Conservation (phyloP, 2,329 filamentous ascomycete genomes). For the Claviceps quebecensis region DNA sequence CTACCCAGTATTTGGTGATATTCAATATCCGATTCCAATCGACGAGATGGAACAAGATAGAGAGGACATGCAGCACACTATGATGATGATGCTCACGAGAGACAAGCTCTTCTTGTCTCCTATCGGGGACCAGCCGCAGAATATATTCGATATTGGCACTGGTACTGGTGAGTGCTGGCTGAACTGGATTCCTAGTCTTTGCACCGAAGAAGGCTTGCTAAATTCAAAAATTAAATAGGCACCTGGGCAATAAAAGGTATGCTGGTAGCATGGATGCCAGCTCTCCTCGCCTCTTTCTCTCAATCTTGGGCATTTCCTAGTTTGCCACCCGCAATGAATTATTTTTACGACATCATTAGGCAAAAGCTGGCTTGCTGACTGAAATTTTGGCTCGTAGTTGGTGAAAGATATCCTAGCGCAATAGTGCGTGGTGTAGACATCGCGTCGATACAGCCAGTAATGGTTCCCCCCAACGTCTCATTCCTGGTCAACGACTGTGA, state of each 20-base stretch:
- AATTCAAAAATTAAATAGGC: not conserved
- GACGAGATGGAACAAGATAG: constrained; percentile 24
- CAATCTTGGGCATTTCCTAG: no score
- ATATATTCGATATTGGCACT: constrained; percentile 27
- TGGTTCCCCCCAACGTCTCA: constrained; percentile 26
- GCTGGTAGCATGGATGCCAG: not conserved
- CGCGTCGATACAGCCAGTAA: constrained; percentile 25
- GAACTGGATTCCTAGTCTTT: not conserved
- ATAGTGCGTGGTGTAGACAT: constrained; percentile 24
- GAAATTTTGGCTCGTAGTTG: not conserved
- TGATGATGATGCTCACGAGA: constrained; percentile 20
- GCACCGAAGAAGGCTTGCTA: not conserved
- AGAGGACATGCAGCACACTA: constrained; percentile 26
- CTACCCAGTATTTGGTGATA: constrained; percentile 22
- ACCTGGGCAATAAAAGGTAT: constrained; percentile 8
- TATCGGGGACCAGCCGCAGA: constrained; percentile 20
- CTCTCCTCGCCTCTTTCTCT: not conserved
- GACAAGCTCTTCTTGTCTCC: constrained; percentile 27
- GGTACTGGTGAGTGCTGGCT: constrained; percentile 7
- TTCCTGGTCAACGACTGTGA: constrained; percentile 24
- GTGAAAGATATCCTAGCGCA: constrained; percentile 20
- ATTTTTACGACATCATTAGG: no score
- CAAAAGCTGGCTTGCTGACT: not conserved
- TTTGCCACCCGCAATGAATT: no score
- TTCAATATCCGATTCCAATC: constrained; percentile 23